A percentile compares a stretch with the other conserved stretches of the same genome.
These are phyloP conservation scores for Colletotrichum sp. DNA, from an alignment of 2,329 filamentous ascomycete species.

Conservation along the genomic window DNA sequence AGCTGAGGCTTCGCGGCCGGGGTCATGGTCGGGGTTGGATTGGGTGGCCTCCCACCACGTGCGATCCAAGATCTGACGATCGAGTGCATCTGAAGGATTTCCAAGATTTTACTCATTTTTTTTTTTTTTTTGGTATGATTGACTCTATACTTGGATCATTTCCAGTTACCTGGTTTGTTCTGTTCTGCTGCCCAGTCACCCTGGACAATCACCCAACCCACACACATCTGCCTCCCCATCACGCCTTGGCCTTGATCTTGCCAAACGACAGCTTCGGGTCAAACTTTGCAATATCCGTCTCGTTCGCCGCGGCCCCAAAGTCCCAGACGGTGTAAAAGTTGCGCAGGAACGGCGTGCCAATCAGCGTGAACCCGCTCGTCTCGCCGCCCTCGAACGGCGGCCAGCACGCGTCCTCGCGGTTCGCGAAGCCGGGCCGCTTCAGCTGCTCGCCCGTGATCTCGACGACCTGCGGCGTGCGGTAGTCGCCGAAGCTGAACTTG, in stretches of 20 bases:
- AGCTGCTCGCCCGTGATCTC: conserved; percentile 37
- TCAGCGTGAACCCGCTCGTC: conserved; percentile 27
- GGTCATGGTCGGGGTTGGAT: background rate
- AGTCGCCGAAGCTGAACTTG: conserved; percentile 26
- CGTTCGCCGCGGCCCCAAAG: conserved; percentile 26
- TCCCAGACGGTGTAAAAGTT: conserved; percentile 39
- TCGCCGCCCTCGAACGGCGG: conserved; percentile 34
- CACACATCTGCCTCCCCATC: background rate
- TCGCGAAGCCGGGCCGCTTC: conserved; percentile 34
- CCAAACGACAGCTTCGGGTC: conserved; percentile 26
- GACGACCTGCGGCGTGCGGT: conserved; percentile 16
- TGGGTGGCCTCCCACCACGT: background rate
- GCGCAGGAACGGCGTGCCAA: conserved; percentile 32
- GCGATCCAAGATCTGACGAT: background rate
- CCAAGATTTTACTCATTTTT: background rate
- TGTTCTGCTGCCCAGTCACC: background rate
- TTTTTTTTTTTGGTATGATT: too few species aligned
- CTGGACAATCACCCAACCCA: background rate
- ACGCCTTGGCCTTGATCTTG: conserved; percentile 23
- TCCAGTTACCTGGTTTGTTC: background rate
- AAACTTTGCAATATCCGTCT: background rate
- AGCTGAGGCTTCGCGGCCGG: background rate
- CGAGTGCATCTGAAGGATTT: background rate
- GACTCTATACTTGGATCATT: too few species aligned
- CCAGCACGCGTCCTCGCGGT: conserved; percentile 37